Conservation (phyloP, 257 asterid genomes). For the Solanum ossicruentum region DNA sequence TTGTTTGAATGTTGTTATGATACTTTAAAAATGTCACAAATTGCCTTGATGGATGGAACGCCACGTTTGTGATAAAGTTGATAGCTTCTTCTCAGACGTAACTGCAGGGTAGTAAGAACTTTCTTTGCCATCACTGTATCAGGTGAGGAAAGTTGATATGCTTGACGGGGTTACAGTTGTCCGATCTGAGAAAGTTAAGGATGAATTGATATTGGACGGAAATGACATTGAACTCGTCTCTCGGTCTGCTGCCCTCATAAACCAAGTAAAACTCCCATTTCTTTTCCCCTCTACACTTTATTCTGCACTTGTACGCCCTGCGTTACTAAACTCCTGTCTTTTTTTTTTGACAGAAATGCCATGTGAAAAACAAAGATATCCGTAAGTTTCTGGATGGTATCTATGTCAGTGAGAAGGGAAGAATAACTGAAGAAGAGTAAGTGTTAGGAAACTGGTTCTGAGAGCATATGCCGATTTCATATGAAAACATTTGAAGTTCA, state of each 20-base stretch:
- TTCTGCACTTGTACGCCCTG: not conserved
- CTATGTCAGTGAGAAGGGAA: not conserved
- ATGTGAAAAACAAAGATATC: not conserved
- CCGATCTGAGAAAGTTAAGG: not conserved
- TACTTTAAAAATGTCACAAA: not conserved
- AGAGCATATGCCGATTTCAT: not conserved
- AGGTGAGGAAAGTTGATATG: slow-evolving; percentile 1
- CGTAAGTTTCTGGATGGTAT: not conserved
- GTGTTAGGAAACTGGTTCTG: not conserved
- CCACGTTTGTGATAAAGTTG: not conserved
- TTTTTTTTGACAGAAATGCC: not conserved
- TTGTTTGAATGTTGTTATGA: not conserved
- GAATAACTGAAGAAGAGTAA: not conserved
- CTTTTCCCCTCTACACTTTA: not conserved
- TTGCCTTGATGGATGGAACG: not conserved
- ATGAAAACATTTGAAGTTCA: not conserved
- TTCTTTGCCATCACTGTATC: not conserved
- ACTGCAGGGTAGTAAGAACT: not conserved
- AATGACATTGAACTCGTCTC: not conserved
- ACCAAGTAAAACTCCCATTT: not conserved
- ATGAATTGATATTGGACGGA: not conserved
- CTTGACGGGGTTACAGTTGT: not conserved
- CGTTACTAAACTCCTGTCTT: not conserved
- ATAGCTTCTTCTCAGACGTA: not conserved
- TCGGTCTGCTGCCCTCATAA: not conserved